Evolutionary conservation across 225 moss, liverwort and hornwort species (phyloP).

Genomic region (Thuidium tamariscinum): DNA sequence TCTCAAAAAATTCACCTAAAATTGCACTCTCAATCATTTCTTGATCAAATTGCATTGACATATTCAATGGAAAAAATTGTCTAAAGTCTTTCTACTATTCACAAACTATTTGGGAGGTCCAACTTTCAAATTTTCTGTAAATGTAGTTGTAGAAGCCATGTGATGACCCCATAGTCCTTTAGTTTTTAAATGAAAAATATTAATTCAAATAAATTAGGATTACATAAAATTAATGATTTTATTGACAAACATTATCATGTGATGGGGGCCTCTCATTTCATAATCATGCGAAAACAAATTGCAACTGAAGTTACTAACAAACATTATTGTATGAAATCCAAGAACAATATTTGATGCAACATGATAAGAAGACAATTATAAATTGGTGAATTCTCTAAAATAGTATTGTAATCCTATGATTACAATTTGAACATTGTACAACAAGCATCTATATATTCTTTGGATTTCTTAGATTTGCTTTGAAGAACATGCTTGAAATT

Average conservation of each 20-base stretch:
- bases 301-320: not conserved
- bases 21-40: too few species aligned
- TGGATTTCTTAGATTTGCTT: not conserved
- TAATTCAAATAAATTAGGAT: too few species aligned
- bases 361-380: not conserved
- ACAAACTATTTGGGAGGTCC: too few species aligned
- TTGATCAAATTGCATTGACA: too few species aligned
- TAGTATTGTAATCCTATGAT: rapidly evolving
- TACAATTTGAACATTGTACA: not conserved
- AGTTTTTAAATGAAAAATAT: too few species aligned
- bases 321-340: not conserved
- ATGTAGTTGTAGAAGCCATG: too few species aligned
- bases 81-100: too few species aligned
- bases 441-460: not conserved
- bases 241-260: not conserved
- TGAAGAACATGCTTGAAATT: not conserved
- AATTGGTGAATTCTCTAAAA: not conserved
- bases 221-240: rapidly evolving
- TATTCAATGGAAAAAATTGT: too few species aligned
- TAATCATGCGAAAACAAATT: not conserved
- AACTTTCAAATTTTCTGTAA: too few species aligned
- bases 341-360: not conserved
- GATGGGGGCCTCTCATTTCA: not conserved
- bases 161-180: too few species aligned
- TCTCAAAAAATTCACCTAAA: too few species aligned